Percentiles rank a stretch among this genome's conserved stretches.
Evolutionary conservation across 345 rosid species (phyloP).

Genomic region (Dipteronia dyeriana): DNA sequence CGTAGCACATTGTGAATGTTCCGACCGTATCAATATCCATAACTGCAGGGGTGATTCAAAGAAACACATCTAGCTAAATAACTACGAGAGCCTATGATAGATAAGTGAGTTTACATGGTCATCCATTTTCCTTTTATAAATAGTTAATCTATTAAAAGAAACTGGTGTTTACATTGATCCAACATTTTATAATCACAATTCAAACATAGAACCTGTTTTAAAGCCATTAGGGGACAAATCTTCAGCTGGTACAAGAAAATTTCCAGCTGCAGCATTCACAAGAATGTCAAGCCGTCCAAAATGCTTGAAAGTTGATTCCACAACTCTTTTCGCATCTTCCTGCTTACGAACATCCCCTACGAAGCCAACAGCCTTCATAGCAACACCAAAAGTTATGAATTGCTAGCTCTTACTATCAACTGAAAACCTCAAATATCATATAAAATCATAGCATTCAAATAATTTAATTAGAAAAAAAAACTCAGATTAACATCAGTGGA

Average conservation of each 20-base stretch:
- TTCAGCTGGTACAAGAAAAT: slow-evolving; percentile 72
- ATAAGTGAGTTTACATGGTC: background rate
- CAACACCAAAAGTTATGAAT: slow-evolving; percentile 6
- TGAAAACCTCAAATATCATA: background rate
- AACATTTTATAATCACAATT: background rate
- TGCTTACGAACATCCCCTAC: slow-evolving; percentile 83
- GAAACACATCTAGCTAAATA: slow-evolving; percentile 6
- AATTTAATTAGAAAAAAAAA: background rate
- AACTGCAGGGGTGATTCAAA: slow-evolving; percentile 42
- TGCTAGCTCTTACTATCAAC: background rate
- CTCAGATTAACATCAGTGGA: background rate
- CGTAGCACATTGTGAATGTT: slow-evolving; percentile 73
- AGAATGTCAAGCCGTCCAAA: slow-evolving; percentile 70
- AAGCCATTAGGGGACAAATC: slow-evolving; percentile 86
- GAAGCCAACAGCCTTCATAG: slow-evolving; percentile 66
- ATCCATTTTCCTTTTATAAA: background rate
- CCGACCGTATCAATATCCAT: slow-evolving; percentile 83
- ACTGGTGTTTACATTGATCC: background rate
- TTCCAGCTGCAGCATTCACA: slow-evolving; percentile 84
- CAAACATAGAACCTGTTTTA: slow-evolving; percentile 56
- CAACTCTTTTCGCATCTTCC: slow-evolving; percentile 71
- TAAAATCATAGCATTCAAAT: background rate
- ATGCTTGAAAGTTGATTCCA: slow-evolving; percentile 64
- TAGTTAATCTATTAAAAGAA: background rate
- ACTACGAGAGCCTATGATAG: background rate